These are phyloP conservation scores for Yamadazyma conglobata DNA, from an alignment of 1,139 yeast genomes.

Conservation along the genomic window DNA sequence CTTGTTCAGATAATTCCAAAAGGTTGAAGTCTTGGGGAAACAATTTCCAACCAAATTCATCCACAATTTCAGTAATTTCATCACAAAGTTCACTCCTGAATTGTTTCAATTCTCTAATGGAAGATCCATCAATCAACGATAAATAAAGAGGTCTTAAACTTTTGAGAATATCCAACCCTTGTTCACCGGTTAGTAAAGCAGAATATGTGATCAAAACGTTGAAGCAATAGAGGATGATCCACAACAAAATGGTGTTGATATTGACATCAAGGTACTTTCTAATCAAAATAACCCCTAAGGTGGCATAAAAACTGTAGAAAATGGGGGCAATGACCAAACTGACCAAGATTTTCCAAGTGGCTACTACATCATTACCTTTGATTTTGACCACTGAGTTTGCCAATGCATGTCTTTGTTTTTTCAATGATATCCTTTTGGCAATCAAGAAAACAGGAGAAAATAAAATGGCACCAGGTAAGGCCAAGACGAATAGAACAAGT, in stretches of 20 bases:
- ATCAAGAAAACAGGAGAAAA: constrained; percentile 85
- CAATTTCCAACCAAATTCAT: constrained; percentile 42
- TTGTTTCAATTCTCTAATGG: constrained; percentile 48
- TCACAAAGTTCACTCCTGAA: constrained; percentile 37
- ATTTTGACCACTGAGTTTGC: constrained; percentile 89
- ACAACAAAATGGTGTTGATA: constrained; percentile 28
- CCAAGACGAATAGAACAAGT: constrained; percentile 50
- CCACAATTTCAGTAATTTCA: constrained; percentile 43
- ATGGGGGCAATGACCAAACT: constrained; percentile 88
- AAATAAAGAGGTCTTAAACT: constrained; percentile 79
- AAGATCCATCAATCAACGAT: constrained; percentile 63
- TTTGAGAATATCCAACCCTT: constrained; percentile 84
- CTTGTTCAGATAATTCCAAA: constrained; percentile 44
- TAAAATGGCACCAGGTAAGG: constrained; percentile 80
- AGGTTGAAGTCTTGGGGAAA: constrained; percentile 48
- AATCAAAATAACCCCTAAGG: constrained; percentile 55
- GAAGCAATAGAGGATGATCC: constrained; percentile 47
- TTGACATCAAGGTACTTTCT: constrained; percentile 18
- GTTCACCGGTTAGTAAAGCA: constrained; percentile 86
- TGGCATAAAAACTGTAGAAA: constrained; percentile 75
- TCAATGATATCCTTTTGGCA: constrained; percentile 67
- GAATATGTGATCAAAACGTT: constrained; percentile 79
- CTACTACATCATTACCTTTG: constrained; percentile 87
- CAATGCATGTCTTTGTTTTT: constrained; percentile 74
- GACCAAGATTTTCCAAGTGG: constrained; percentile 93